Evolutionary conservation across 2,329 filamentous ascomycete genomes (phyloP).

Genomic region (Ophiocordyceps australis): DNA sequence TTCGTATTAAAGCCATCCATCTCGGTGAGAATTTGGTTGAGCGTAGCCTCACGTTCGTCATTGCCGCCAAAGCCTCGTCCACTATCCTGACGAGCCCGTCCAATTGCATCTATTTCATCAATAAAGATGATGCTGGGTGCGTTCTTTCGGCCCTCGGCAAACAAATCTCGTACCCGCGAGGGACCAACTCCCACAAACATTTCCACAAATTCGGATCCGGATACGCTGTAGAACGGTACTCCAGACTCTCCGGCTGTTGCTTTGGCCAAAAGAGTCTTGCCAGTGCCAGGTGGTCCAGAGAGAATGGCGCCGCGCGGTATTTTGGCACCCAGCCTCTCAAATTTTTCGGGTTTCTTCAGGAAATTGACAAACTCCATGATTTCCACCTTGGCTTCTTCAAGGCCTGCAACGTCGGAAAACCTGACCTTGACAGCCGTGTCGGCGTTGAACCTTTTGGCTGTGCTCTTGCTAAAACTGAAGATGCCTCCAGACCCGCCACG

Average conservation of each 20-base stretch:
- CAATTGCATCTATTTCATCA: slow-evolving; percentile 96
- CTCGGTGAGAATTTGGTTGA: slow-evolving; percentile 96
- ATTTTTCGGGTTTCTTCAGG: slow-evolving; percentile 80
- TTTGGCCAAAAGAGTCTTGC: slow-evolving; percentile 94
- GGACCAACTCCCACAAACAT: slow-evolving; percentile 99
- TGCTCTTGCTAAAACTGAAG: slow-evolving; percentile 91
- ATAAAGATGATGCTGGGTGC: slow-evolving; percentile 99
- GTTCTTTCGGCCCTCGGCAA: slow-evolving; percentile 86
- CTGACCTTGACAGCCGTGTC: slow-evolving; percentile 94
- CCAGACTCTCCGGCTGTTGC: slow-evolving; percentile 93
- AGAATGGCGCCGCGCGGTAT: slow-evolving; percentile 94
- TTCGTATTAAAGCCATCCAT: slow-evolving; percentile 99
- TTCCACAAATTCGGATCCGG: slow-evolving; percentile 96
- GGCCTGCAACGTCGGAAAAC: slow-evolving; percentile 88
- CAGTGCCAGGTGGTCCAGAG: slow-evolving; percentile 92
- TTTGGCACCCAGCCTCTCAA: slow-evolving; percentile 88
- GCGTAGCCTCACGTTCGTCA: slow-evolving; percentile 88
- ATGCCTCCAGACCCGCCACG: slow-evolving; percentile 54
- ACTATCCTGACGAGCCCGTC: slow-evolving; percentile 70
- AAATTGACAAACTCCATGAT: slow-evolving; percentile 99
- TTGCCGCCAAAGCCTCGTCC: slow-evolving; percentile 64
- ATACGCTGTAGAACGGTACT: slow-evolving; percentile 96
- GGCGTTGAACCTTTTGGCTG: slow-evolving; percentile 94
- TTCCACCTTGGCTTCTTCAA: slow-evolving; percentile 95
- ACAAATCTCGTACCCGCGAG: slow-evolving; percentile 85